Evolutionary conservation across 495 filamentous ascomycete genomes (phyloP).

Genomic region (Penicillium silybi): DNA sequence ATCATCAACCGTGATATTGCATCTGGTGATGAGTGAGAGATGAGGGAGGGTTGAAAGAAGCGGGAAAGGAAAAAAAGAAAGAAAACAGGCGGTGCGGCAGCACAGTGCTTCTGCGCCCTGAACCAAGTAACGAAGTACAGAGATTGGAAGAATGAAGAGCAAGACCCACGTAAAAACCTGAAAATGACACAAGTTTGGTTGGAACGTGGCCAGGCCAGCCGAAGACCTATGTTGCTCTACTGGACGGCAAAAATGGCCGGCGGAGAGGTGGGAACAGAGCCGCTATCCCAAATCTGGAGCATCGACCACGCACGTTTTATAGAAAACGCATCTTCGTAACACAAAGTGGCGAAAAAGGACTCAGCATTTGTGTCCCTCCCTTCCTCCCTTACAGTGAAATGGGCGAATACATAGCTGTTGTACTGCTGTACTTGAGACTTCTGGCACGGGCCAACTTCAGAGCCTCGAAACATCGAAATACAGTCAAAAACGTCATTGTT

Average conservation of each 20-base stretch:
- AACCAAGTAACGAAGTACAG: too few relatives aligned
- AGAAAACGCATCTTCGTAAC: background rate
- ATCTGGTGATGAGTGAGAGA: background rate
- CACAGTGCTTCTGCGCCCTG: too few relatives aligned
- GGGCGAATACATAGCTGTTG: too few relatives aligned
- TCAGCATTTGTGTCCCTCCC: too few relatives aligned
- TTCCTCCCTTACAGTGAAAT: too few relatives aligned
- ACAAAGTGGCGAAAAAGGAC: background rate
- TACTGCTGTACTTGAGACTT: too few relatives aligned
- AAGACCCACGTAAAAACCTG: background rate
- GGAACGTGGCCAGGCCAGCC: background rate
- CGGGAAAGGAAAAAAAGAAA: background rate
- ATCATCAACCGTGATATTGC: background rate
- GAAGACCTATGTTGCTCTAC: background rate
- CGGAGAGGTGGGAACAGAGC: constrained; percentile 13
- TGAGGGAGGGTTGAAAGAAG: background rate
- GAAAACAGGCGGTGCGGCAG: too few relatives aligned
- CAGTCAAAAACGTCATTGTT: too few relatives aligned
- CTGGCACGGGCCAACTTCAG: background rate
- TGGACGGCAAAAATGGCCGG: constrained; percentile 16
- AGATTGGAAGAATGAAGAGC: background rate
- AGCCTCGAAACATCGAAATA: background rate
- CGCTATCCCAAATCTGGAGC: constrained; percentile 7
- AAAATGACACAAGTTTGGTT: background rate
- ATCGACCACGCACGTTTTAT: constrained; percentile 4